Conservation (phyloP, 257 asterid genomes). For the Anisodus tanguticus region DNA sequence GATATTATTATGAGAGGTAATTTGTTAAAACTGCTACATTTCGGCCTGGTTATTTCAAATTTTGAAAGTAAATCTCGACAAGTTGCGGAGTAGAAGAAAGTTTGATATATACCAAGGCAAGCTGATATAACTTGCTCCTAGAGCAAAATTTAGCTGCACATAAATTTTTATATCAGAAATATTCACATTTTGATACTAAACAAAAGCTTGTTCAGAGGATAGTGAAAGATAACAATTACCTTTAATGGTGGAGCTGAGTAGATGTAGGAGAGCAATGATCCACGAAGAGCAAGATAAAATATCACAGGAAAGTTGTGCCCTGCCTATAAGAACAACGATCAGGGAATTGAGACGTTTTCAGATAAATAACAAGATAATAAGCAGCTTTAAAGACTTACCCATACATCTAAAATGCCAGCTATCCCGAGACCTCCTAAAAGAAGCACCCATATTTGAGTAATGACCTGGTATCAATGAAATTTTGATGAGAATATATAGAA, state of each 20-base stretch:
- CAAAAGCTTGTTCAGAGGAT: background rate
- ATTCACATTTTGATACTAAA: slow-evolving; percentile 21
- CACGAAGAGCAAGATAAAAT: slow-evolving; percentile 93
- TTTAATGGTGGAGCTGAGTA: slow-evolving; percentile 98
- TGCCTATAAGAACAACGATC: slow-evolving; percentile 55
- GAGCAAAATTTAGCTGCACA: slow-evolving; percentile 90
- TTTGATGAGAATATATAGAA: slow-evolving; percentile 24
- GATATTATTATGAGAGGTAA: background rate
- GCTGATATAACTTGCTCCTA: slow-evolving; percentile 96
- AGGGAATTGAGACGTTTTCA: slow-evolving; percentile 26
- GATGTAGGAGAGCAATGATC: slow-evolving; percentile 92
- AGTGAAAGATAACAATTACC: slow-evolving; percentile 50
- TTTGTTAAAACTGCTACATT: background rate
- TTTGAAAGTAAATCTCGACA: slow-evolving; percentile 19
- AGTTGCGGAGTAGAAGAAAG: slow-evolving; percentile 33
- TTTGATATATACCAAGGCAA: slow-evolving; percentile 74
- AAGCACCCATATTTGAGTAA: slow-evolving; percentile 95
- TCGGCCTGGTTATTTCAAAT: slow-evolving; percentile 8
- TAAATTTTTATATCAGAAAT: background rate
- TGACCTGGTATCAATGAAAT: slow-evolving; percentile 59
- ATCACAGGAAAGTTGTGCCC: slow-evolving; percentile 83
- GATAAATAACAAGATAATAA: slow-evolving; percentile 22
- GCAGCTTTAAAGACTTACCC: slow-evolving; percentile 66
- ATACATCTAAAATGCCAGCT: slow-evolving; percentile 83
- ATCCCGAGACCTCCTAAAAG: slow-evolving; percentile 86